Evolutionary conservation across 2,329 filamentous ascomycete species (phyloP).

Genomic region (Fonsecaea monophora): DNA sequence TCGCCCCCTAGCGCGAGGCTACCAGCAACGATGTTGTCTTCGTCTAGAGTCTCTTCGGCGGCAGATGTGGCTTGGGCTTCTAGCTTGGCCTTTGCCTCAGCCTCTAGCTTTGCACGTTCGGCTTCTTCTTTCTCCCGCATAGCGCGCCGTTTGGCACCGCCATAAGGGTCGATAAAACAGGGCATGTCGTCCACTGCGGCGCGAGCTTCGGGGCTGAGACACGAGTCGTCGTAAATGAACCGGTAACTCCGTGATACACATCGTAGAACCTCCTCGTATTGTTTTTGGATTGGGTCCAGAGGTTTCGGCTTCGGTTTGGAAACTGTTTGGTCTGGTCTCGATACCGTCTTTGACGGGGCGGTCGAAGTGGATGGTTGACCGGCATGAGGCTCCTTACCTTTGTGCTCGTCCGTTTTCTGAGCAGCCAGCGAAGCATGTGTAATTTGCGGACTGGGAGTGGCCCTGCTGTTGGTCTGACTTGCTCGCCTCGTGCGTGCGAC

Average conservation of each 20-base stretch:
- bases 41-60: constrained; percentile 56
- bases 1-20: constrained; percentile 91
- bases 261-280: constrained; percentile 52
- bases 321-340: constrained; percentile 41
- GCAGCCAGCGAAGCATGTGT: constrained; percentile 53
- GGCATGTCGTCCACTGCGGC: constrained; percentile 67
- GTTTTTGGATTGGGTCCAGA: constrained; percentile 32
- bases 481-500: constrained; percentile 67
- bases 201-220: constrained; percentile 56
- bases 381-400: constrained; percentile 41
- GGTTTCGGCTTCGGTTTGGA: constrained; percentile 41
- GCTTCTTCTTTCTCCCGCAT: constrained; percentile 76
- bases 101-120: constrained; percentile 60
- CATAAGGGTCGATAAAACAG: constrained; percentile 80
- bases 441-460: constrained; percentile 79
- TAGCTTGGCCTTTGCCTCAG: constrained; percentile 60
- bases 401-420: constrained; percentile 44
- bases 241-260: constrained; percentile 58
- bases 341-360: constrained; percentile 30
- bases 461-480: constrained; percentile 82
- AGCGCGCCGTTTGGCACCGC: constrained; percentile 79
- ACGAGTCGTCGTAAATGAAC: constrained; percentile 60
- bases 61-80: constrained; percentile 50
- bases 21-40: constrained; percentile 80
- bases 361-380: constrained; percentile 25